Conservation (phyloP, 176 grass and related monocot species). For the Eragrostis nindensis region DNA sequence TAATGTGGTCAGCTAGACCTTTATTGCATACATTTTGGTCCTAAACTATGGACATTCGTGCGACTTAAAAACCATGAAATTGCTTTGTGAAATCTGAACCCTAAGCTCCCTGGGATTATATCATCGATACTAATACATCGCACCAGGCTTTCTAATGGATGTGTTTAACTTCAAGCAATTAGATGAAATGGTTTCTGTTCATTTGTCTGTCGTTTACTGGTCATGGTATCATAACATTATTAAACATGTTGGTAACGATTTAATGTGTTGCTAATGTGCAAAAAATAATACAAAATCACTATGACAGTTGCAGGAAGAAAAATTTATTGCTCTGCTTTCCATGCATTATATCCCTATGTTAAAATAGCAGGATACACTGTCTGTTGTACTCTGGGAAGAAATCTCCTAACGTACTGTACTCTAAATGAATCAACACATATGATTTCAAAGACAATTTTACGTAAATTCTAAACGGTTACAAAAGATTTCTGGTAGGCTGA, state of each 20-base stretch:
- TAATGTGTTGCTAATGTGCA: neutral
- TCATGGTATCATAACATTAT: neutral
- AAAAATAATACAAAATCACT: neutral
- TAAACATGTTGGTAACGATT: neutral
- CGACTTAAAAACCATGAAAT: neutral
- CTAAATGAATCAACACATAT: neutral
- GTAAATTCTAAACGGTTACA: neutral
- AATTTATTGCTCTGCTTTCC: neutral
- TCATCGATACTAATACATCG: neutral
- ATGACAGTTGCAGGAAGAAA: neutral
- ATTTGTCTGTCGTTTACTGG: neutral
- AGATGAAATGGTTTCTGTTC: slow-evolving; percentile 14
- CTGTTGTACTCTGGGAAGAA: neutral
- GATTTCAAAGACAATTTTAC: neutral
- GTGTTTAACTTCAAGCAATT: neutral
- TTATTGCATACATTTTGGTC: neutral
- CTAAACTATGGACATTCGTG: neutral
- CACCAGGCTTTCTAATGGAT: neutral
- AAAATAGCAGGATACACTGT: neutral
- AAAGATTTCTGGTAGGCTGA: neutral
- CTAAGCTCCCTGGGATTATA: neutral
- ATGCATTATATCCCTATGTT: neutral
- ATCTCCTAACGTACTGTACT: neutral
- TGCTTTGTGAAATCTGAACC: neutral
- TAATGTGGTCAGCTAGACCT: neutral